Base-by-base conservation (phyloP, 2,329 filamentous ascomycete genomes). In the Thyridium curvatum region DNA sequence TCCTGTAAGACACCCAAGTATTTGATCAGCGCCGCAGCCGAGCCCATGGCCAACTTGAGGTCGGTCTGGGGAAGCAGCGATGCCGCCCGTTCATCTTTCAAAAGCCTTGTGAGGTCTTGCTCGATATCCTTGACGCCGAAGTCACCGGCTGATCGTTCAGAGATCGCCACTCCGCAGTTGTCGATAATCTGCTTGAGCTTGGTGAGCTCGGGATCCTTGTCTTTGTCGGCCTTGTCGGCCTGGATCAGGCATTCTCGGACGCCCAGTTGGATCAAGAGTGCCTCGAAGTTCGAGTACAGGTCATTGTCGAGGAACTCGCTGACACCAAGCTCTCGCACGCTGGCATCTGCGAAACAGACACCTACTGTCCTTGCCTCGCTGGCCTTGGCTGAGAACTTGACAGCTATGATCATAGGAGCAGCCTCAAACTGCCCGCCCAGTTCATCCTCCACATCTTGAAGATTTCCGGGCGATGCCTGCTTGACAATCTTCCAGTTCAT, bases 221-320 rank as follows among this genome's bases (percentile, higher is more conserved):
- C 82, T 58, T 94, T 95, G 43, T 86, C 84, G 5, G 74, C 68
- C 41, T 79, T 77, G 55, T 97, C 90, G 15, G 79, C 65, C 52
- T 88, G 84, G n/a, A 98, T 65, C 21, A 98, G 66, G 53, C 90
- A 96, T 60, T 98, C 93, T 56, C 89, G 93, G 15, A 96, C 88
- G 6, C 93, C 93, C 3, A 98, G 78, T 58, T 98, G 94, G 49
- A 98, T 98, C 38, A 98, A 77, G 14, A 98, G 73, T 3, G 90
- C 89, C 65, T 98, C 93, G 49, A 98, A 94, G 60, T 98, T 98
- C 38, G 91, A 97, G 66, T 94, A 98, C 9, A 96, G 72, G 57
- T 98, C 93, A 55, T 97, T 98, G 70, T 98, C 93, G n/a, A 95
- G 77, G 49, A 98, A 98, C 58, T 98, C 94, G 69, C 87, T 95